Conservation (phyloP, 192 early-diverging fungal genomes). For the Lobosporangium transversale region DNA sequence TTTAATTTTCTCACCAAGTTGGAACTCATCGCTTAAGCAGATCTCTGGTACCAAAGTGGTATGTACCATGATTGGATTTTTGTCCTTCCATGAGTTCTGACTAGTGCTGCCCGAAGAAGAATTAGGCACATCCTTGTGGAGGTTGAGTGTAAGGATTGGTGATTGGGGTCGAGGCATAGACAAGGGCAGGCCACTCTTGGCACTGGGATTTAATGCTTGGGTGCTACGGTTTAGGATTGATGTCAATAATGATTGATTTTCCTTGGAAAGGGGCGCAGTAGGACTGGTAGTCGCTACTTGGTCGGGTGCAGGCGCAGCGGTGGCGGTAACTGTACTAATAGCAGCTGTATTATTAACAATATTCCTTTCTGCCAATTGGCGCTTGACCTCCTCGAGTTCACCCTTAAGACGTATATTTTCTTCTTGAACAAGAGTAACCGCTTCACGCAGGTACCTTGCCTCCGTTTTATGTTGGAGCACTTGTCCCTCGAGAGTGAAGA, state of each 20-base stretch:
- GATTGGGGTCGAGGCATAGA: slow-evolving; percentile 36
- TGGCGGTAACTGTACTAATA: neutral
- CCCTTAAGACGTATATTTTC: slow-evolving; percentile 37
- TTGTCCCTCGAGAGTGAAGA: slow-evolving; percentile 47
- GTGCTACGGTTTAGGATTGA: slow-evolving; percentile 46
- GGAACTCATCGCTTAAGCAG: slow-evolving; percentile 41
- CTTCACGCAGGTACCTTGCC: slow-evolving; percentile 46
- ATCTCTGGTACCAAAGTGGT: slow-evolving; percentile 46
- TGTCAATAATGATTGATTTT: slow-evolving; percentile 34
- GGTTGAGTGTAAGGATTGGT: slow-evolving; percentile 40
- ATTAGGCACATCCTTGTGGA: slow-evolving; percentile 48
- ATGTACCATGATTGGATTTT: slow-evolving; percentile 52
- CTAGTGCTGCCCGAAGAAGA: slow-evolving; percentile 31
- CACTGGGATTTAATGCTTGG: slow-evolving; percentile 21
- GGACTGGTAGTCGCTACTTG: slow-evolving; percentile 2
- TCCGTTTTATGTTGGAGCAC: slow-evolving; percentile 51
- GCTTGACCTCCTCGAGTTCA: slow-evolving; percentile 29
- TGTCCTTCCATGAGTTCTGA: slow-evolving; percentile 43
- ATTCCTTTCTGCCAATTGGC: slow-evolving; percentile 24
- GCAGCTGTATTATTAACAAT: slow-evolving; percentile 8
- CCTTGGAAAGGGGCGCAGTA: slow-evolving; percentile 32
- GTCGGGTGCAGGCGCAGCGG: neutral
- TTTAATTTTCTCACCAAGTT: slow-evolving; percentile 24
- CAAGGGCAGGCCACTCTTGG: slow-evolving; percentile 37
- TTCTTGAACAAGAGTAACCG: slow-evolving; percentile 48